phyloP scores from a whole-genome alignment of 805 yeast species.

The Candida parachauliodes region DNA sequence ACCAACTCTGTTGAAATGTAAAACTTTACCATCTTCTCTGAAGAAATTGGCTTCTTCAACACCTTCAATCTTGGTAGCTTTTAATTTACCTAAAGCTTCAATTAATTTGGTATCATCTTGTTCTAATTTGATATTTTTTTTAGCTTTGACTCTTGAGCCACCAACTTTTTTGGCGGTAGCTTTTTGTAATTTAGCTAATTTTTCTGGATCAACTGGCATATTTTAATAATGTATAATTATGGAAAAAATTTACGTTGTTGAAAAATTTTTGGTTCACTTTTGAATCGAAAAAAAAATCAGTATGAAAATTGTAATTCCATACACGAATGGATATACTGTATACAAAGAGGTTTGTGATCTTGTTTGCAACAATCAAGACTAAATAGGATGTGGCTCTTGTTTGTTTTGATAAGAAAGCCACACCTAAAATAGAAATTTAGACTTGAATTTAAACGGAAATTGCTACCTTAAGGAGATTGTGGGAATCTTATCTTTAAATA shows the following conservation, averaged over 20 bases:
- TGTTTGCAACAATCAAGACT: too few species aligned
- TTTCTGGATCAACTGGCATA: slow-evolving; percentile 92
- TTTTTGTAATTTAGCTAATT: slow-evolving; percentile 88
- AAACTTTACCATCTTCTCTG: slow-evolving; percentile 92
- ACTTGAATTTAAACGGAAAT: too few species aligned
- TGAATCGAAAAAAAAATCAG: background rate
- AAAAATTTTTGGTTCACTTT: slow-evolving; percentile 10
- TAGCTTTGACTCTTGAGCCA: slow-evolving; percentile 89
- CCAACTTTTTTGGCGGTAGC: slow-evolving; percentile 73
- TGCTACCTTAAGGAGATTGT: too few species aligned
- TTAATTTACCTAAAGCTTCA: slow-evolving; percentile 81
- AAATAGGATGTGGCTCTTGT: too few species aligned
- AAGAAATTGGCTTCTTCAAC: slow-evolving; percentile 97
- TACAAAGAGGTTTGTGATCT: too few species aligned
- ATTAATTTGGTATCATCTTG: slow-evolving; percentile 90
- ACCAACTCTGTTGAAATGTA: slow-evolving; percentile 95
- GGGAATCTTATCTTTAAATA: background rate
- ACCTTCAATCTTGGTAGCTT: slow-evolving; percentile 83
- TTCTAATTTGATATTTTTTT: slow-evolving; percentile 67
- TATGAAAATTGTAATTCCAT: background rate
- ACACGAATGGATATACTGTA: background rate
- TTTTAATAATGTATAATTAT: slow-evolving; percentile 10
- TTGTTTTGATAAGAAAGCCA: too few species aligned
- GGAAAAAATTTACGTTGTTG: slow-evolving; percentile 6
- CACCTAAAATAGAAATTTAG: too few species aligned